phyloP scores from a whole-genome alignment of 257 asterid genomes.

The Petunia secreta region DNA sequence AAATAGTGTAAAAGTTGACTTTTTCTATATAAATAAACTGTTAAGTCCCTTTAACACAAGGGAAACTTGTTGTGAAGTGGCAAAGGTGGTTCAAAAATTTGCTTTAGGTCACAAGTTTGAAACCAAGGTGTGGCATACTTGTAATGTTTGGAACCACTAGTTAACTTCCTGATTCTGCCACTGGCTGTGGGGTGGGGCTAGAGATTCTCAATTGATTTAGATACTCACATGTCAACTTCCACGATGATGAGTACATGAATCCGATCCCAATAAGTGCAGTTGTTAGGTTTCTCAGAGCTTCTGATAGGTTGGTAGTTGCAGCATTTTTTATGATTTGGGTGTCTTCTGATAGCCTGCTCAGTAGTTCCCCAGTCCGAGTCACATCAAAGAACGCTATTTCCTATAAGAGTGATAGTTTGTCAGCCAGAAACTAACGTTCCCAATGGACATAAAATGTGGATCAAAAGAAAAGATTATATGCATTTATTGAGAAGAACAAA shows the following conservation, averaged over 20 bases:
- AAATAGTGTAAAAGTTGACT: too few species aligned
- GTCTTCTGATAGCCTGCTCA: conserved; percentile 90
- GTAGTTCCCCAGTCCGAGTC: conserved; percentile 87
- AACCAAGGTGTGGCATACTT: too few species aligned
- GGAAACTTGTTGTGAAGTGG: too few species aligned
- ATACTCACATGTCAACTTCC: conserved; percentile 63
- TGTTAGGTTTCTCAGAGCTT: conserved; percentile 76
- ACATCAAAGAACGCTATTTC: conserved; percentile 87
- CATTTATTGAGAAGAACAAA: neutral
- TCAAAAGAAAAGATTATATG: neutral
- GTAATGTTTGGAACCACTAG: too few species aligned
- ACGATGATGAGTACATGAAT: conserved; percentile 80
- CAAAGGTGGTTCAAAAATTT: too few species aligned
- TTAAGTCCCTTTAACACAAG: too few species aligned
- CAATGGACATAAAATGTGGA: neutral
- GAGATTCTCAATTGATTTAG: neutral
- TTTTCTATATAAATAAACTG: too few species aligned
- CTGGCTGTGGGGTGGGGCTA: neutral
- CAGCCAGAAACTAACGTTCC: neutral
- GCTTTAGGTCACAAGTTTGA: too few species aligned
- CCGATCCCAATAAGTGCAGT: conserved; percentile 82
- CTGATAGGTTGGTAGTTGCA: conserved; percentile 86
- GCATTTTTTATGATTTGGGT: conserved; percentile 86
- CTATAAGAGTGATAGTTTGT: conserved; percentile 35
- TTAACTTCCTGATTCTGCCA: too few species aligned